A percentile compares a stretch with the other conserved stretches of the same genome.
Conservation (phyloP, 1,284 basidiomycete genomes). For the Cutaneotrichosporon dermatis region DNA sequence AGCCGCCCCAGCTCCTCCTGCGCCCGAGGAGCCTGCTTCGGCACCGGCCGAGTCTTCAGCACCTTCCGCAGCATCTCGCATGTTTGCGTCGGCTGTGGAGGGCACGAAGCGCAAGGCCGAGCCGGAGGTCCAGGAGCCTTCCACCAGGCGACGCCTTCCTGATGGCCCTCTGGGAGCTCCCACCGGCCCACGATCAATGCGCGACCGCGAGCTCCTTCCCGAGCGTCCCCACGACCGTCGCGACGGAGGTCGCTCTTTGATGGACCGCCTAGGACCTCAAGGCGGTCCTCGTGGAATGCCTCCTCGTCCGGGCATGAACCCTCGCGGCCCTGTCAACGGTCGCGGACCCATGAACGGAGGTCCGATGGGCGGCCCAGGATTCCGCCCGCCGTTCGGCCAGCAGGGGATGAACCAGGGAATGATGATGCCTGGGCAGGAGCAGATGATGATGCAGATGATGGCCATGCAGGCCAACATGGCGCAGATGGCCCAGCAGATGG, state of each 20-base stretch:
- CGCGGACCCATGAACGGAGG: constrained; percentile 12
- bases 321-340: constrained; percentile 20
- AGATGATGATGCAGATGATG: constrained; percentile 52
- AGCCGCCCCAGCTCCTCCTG: constrained; percentile 4
- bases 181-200: constrained; percentile 18
- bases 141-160: constrained; percentile 18
- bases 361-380: constrained; percentile 13
- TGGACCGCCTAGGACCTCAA: constrained; percentile 17
- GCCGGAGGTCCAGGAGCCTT: constrained; percentile 3
- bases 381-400: constrained; percentile 4
- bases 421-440: constrained; percentile 40
- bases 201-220: constrained; percentile 1
- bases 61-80: constrained; percentile 6
- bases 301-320: constrained; percentile 21
- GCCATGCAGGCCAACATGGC: constrained; percentile 51
- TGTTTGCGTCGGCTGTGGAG: constrained; percentile 21
- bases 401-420: constrained; percentile 9
- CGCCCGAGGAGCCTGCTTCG: neutral
- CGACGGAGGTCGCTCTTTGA: constrained; percentile 5
- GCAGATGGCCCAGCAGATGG: constrained; percentile 50
- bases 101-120: constrained; percentile 25
- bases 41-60: constrained; percentile 9
- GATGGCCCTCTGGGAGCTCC: constrained; percentile 20
- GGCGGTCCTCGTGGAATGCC: constrained; percentile 11
- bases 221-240: neutral